A percentile compares a stretch with the other conserved stretches of the same genome.
Conservation (phyloP, 345 rosid genomes). For the Syzygium oleosum region DNA sequence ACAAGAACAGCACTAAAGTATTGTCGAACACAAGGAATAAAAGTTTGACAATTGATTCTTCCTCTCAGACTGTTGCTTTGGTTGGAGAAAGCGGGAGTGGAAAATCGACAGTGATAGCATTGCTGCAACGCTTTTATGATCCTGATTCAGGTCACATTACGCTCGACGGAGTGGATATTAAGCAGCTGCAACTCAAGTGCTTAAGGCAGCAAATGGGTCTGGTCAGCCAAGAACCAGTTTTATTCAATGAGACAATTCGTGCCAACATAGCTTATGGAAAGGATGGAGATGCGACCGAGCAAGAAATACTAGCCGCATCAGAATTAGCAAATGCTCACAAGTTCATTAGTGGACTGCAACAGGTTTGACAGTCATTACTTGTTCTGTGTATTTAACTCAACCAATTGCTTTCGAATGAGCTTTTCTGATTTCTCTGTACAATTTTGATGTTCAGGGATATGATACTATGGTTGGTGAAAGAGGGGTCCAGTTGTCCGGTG, state of each 20-base stretch:
- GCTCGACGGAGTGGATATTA: slow-evolving; percentile 65
- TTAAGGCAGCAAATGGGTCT: slow-evolving; percentile 74
- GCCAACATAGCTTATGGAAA: slow-evolving; percentile 81
- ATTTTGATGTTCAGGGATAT: slow-evolving; percentile 35
- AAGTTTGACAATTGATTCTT: background rate
- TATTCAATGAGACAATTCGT: slow-evolving; percentile 67
- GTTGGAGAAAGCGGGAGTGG: slow-evolving; percentile 93
- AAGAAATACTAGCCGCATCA: slow-evolving; percentile 65
- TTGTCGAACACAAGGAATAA: background rate
- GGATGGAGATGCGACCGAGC: slow-evolving; percentile 57
- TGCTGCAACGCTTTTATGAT: slow-evolving; percentile 75
- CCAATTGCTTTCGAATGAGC: background rate
- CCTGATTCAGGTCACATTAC: slow-evolving; percentile 70
- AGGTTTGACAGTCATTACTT: slow-evolving; percentile 20
- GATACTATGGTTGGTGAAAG: slow-evolving; percentile 46
- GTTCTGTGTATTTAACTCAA: background rate
- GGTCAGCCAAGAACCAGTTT: slow-evolving; percentile 74
- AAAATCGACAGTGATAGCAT: slow-evolving; percentile 63
- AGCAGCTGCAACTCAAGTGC: slow-evolving; percentile 55
- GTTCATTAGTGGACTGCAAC: slow-evolving; percentile 72
- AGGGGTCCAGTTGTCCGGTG: slow-evolving; percentile 47
- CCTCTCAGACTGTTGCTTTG: slow-evolving; percentile 55
- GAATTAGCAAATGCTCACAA: slow-evolving; percentile 75
- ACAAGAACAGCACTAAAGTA: background rate
- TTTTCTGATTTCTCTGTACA: background rate